These are phyloP conservation scores for Ustilago cynodontis DNA, from an alignment of 1,284 basidiomycete genomes.

Conservation along the genomic window DNA sequence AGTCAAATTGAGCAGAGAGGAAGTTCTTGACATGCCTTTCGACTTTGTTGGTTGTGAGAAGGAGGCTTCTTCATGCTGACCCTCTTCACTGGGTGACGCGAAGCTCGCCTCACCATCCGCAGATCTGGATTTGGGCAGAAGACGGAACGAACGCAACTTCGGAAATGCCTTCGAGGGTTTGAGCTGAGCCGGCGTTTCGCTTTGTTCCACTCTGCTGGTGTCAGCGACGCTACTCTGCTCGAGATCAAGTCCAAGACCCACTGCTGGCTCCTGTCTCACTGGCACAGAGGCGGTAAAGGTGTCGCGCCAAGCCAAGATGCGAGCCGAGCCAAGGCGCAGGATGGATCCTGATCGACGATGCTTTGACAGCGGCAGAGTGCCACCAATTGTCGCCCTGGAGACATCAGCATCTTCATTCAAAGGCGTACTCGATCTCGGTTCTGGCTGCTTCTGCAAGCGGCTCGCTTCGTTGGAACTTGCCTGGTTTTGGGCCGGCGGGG, in stretches of 20 bases:
- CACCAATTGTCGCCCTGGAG: neutral
- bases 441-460: too few species aligned
- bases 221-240: neutral
- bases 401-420: neutral
- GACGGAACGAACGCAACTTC: slow-evolving; percentile 27
- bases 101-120: neutral
- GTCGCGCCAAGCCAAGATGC: slow-evolving; percentile 30
- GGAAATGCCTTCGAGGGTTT: slow-evolving; percentile 13
- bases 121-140: slow-evolving; percentile 3
- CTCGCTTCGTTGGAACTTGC: too few species aligned
- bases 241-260: slow-evolving; percentile 21
- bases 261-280: neutral
- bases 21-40: slow-evolving; percentile 16
- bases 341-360: slow-evolving; percentile 40
- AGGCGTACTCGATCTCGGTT: neutral
- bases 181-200: neutral
- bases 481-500: too few species aligned
- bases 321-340: slow-evolving; percentile 22
- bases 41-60: neutral
- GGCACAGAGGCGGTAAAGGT: neutral
- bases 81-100: neutral
- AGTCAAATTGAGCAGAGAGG: slow-evolving; percentile 34
- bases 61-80: neutral
- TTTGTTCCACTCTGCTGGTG: neutral
- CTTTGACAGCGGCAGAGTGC: neutral